These are phyloP conservation scores for Ascochyta fabae DNA, from an alignment of 2,329 filamentous ascomycete genomes.

Conservation along the genomic window DNA sequence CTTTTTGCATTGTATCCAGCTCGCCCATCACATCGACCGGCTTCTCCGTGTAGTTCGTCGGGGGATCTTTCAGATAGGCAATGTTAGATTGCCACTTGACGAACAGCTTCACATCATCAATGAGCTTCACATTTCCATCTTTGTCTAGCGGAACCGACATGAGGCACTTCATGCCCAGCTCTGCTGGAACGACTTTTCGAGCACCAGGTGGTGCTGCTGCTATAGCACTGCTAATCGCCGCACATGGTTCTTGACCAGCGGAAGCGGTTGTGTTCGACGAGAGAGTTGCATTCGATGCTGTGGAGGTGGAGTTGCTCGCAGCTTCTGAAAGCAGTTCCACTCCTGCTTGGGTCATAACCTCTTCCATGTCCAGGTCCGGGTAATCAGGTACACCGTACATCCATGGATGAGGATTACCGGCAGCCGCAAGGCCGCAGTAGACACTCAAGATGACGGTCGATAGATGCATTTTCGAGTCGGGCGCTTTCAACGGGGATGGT, in stretches of 20 bases:
- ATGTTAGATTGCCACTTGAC: conserved; percentile 50
- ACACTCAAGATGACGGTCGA: conserved; percentile 27
- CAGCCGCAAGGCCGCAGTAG: conserved; percentile 27
- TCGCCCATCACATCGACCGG: conserved; percentile 49
- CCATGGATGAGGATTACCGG: conserved; percentile 35
- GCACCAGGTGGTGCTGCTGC: conserved; percentile 34
- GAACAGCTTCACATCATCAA: conserved; percentile 46
- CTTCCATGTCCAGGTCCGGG: conserved; percentile 35
- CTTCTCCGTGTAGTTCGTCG: conserved; percentile 45
- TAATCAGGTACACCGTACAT: conserved; percentile 44
- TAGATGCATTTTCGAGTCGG: conserved; percentile 26
- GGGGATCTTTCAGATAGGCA: conserved; percentile 49
- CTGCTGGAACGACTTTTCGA: conserved; percentile 42
- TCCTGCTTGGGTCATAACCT: conserved; percentile 34
- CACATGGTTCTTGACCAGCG: conserved; percentile 41
- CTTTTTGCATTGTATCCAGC: conserved; percentile 43
- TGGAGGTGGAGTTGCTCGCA: conserved; percentile 24
- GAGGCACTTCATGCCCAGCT: conserved; percentile 43
- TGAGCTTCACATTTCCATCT: conserved; percentile 39
- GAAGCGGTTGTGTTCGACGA: conserved; percentile 21
- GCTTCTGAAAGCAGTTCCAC: conserved; percentile 21
- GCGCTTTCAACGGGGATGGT: not conserved
- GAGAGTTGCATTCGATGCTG: conserved; percentile 20
- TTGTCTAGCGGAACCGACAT: conserved; percentile 47
- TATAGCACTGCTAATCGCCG: conserved; percentile 37